Conservation (phyloP, 768 basidiomycete species). For the Suillus fuscotomentosus region DNA sequence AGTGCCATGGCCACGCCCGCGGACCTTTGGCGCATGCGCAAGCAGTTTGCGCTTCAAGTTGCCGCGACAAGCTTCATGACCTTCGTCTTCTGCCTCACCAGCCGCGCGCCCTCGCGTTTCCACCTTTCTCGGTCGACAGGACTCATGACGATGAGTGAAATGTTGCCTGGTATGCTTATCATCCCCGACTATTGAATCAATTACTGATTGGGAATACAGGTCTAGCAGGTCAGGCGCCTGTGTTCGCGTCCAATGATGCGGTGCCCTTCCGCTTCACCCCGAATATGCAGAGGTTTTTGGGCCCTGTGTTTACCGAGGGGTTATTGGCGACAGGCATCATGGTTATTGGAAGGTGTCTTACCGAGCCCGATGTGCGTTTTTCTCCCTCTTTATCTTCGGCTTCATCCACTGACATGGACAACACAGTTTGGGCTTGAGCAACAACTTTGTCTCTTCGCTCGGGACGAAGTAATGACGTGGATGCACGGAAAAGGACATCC, state of each 20-base stretch:
- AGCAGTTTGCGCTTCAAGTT: constrained; percentile 91
- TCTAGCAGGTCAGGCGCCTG: constrained; percentile 43
- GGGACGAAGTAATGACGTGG: constrained; percentile 90
- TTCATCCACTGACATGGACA: constrained; percentile 2
- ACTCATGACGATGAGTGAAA: constrained; percentile 88
- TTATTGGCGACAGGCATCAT: constrained; percentile 83
- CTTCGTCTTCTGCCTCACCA: constrained; percentile 79
- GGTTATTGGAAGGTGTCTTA: constrained; percentile 87
- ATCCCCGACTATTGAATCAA: neutral
- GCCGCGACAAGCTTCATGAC: constrained; percentile 92
- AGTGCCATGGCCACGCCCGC: constrained; percentile 79
- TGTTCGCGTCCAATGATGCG: constrained; percentile 78
- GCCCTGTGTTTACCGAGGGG: constrained; percentile 87
- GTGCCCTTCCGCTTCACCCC: constrained; percentile 98
- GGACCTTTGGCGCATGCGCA: constrained; percentile 95
- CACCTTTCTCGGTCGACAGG: constrained; percentile 89
- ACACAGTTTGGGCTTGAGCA: constrained; percentile 87
- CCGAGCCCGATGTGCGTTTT: constrained; percentile 79
- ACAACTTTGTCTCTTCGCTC: constrained; percentile 85
- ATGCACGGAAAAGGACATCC: constrained; percentile 56
- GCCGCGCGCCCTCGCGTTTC: constrained; percentile 82
- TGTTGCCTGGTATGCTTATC: constrained; percentile 67
- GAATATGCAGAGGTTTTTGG: constrained; percentile 92
- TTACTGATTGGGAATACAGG: constrained; percentile 11
- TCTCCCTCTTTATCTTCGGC: neutral